Evolutionary conservation across 164 flowering plant species (phyloP), one percentile per base, ranked within the genome.

Genomic region (Stephania yunnanensis): DNA sequence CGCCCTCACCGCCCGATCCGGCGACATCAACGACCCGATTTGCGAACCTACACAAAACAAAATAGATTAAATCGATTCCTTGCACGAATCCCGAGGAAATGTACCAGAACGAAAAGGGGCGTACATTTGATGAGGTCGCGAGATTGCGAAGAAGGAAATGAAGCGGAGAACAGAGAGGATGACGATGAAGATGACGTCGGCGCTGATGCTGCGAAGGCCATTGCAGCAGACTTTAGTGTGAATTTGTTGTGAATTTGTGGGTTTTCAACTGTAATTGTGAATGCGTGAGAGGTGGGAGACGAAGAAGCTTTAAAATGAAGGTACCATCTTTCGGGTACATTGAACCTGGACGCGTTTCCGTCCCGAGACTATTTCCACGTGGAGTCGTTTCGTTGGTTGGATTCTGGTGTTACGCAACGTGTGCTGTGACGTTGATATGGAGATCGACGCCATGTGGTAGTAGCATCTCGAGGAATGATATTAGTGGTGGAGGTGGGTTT

Each of bases 291-390:
- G 29, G 68, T 52, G 76, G 20, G 61, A 29, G 53, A 42, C 58
- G 68, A 73, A 63, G 63, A 36, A 36, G 42, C 42, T 73, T 73
- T 78, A 78, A 82, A 75, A 67, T 44, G 17, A 55, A 46, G 46
- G 17, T 4, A 66, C 44, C 75, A 1, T 1, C 13, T 31, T 30
- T 6, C 44, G 80, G 97, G 81, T 91, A 83, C 95, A 89, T 86
- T 89, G 98, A 92, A 93, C 86, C 90, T 88, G 83, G 97, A 92
- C 94, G 84, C 52, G 0, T 75, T 82, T 76, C 20, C 64, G 77
- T 30, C 45, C 42, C 42, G 42, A 36, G 29, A 3, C 77, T 55
- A 69, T 71, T 10, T 3, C 67, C 65, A 85, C 83, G 76, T 85
- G 87, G 80, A 78, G 0, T 0, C 0, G 4, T 17, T 1, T 30